Evolutionary conservation across 1,284 basidiomycete species (phyloP).

Genomic region (Trametes pubescens): DNA sequence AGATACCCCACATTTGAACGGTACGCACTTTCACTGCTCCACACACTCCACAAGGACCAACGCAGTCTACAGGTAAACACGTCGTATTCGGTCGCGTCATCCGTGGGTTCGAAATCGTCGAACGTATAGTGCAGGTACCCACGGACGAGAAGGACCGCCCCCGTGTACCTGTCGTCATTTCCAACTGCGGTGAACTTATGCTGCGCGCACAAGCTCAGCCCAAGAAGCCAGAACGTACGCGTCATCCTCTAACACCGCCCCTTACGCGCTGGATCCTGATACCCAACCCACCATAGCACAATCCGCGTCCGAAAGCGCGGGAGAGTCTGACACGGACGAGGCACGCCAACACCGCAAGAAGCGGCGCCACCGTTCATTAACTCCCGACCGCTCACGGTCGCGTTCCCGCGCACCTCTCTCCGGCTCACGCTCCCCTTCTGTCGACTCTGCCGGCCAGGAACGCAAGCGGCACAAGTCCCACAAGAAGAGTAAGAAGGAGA

Average conservation of each 20-base stretch:
- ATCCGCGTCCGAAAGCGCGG: conserved; percentile 29
- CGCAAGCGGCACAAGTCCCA: conserved; percentile 44
- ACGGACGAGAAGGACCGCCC: conserved; percentile 80
- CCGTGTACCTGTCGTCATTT: conserved; percentile 72
- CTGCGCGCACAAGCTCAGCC: conserved; percentile 54
- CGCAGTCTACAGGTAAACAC: conserved; percentile 64
- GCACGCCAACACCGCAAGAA: conserved; percentile 43
- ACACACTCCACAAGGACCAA: background rate
- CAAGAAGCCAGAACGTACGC: conserved; percentile 29
- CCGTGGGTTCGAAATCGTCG: conserved; percentile 66
- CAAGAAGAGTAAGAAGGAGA: conserved; percentile 36
- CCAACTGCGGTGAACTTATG: conserved; percentile 87
- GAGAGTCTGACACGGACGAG: conserved; percentile 33
- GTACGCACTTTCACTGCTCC: conserved; percentile 38
- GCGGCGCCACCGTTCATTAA: conserved; percentile 35
- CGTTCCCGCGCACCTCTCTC: conserved; percentile 26
- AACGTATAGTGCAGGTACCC: conserved; percentile 61
- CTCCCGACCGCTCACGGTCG: conserved; percentile 26
- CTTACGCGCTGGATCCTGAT: background rate
- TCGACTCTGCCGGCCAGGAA: conserved; percentile 31
- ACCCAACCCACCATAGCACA: conserved; percentile 17
- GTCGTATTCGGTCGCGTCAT: conserved; percentile 80
- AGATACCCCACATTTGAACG: conserved; percentile 76
- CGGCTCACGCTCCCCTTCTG: conserved; percentile 28
- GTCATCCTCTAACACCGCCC: background rate